Conservation (phyloP, 108 stramenopile genomes). For the Schizochytrium sp. region DNA sequence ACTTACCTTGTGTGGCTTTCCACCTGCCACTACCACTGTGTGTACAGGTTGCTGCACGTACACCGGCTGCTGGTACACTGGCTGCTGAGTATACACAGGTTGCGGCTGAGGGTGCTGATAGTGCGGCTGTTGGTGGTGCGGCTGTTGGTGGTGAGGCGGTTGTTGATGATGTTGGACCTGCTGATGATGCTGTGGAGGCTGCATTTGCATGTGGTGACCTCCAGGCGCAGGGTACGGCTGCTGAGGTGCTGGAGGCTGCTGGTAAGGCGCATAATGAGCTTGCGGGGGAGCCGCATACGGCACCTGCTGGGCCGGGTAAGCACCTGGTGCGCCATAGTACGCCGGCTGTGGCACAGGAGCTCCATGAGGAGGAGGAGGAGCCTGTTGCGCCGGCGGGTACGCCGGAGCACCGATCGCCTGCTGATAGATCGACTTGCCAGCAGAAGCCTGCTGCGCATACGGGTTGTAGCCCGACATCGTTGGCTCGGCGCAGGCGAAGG, state of each 20-base stretch:
- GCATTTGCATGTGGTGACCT: no score
- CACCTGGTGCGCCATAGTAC: slow-evolving; percentile 37
- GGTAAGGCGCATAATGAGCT: neutral
- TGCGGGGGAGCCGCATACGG: neutral
- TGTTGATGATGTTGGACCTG: no score
- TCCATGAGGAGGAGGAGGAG: neutral
- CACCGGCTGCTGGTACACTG: neutral
- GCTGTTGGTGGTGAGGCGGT: no score
- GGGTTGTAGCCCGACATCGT: slow-evolving; percentile 54
- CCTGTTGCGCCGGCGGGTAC: slow-evolving; percentile 2
- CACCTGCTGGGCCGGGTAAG: neutral
- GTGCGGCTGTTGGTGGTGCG: neutral
- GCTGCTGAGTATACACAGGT: neutral
- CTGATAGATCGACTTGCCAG: slow-evolving; percentile 40
- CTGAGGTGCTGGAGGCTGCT: no score
- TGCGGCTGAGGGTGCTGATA: neutral
- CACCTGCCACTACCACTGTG: slow-evolving; percentile 10
- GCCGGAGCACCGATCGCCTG: neutral
- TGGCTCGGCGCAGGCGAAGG: neutral
- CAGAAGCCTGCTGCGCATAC: slow-evolving; percentile 39
- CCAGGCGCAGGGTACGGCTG: no score
- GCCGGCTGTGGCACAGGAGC: slow-evolving; percentile 32
- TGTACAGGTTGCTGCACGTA: slow-evolving; percentile 20
- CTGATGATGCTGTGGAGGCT: no score
- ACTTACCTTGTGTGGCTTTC: slow-evolving; percentile 15